phyloP scores from a whole-genome alignment of 2,329 filamentous ascomycete species.

The Nigrograna mackinnonii region DNA sequence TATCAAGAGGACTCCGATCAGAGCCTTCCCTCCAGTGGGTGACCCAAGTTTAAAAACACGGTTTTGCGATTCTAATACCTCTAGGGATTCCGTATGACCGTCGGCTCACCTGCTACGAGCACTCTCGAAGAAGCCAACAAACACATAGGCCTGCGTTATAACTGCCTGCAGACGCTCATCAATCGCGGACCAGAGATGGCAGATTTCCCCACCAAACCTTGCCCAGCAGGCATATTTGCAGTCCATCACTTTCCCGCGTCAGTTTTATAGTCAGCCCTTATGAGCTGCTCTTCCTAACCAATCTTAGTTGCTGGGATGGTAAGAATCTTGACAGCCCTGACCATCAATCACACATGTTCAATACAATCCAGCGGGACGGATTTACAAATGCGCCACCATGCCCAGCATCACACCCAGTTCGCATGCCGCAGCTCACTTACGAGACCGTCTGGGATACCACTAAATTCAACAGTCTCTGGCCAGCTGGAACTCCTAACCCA shows the following conservation, averaged over 20 bases:
- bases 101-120: slow-evolving; percentile 32
- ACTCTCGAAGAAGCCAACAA: slow-evolving; percentile 14
- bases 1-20: slow-evolving; percentile 20
- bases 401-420: slow-evolving; percentile 22
- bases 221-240: slow-evolving; percentile 27
- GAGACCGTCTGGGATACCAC: slow-evolving; percentile 23
- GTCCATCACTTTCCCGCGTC: slow-evolving; percentile 29
- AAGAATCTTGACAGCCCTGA: slow-evolving; percentile 54
- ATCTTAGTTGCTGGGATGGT: slow-evolving; percentile 47
- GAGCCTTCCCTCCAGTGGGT: slow-evolving; percentile 21
- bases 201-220: slow-evolving; percentile 24
- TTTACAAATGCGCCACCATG: slow-evolving; percentile 25
- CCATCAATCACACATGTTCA: slow-evolving; percentile 55
- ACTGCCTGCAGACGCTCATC: slow-evolving; percentile 22
- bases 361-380: slow-evolving; percentile 20
- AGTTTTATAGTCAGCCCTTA: slow-evolving; percentile 3
- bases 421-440: slow-evolving; percentile 25
- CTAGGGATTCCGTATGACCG: slow-evolving; percentile 33
- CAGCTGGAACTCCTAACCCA: slow-evolving; percentile 14
- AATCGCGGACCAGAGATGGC: slow-evolving; percentile 13
- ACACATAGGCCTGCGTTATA: slow-evolving; percentile 19
- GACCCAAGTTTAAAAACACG: too few relatives aligned
- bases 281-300: slow-evolving; percentile 1
- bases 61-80: not conserved
- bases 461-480: slow-evolving; percentile 28